Evolutionary conservation across 768 basidiomycete genomes (phyloP), one percentile per base, ranked within the genome.

Genomic region (Macrolepiota albuminosa): DNA sequence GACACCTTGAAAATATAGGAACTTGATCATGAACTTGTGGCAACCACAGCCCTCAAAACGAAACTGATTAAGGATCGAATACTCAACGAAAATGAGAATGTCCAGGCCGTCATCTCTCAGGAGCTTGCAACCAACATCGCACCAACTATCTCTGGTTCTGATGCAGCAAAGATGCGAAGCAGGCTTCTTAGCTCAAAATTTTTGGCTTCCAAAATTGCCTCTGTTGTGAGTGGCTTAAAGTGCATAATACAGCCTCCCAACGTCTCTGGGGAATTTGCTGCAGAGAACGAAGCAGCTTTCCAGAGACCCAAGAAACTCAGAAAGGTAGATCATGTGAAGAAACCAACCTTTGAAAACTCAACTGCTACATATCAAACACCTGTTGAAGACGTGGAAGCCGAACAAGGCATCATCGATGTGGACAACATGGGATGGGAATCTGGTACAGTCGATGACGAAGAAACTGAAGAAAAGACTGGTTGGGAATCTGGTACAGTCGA

Each of bases 111-210:
- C 10, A 65, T 89, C 21, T 68, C 69, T 2, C 68, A 73, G 37
- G 81, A 86, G 68, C 71, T 88, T 9, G 65, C 65, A 0, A 72
- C 71, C 57, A 54, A 75, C 9, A 60, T 79, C 43, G 56, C 70
- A 16, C 69, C 74, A 11, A 76, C 71, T 29, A 64, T 67, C 3
- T 66, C 78, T 18, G 80, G 81, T 26, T 78, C 82, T 24, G 68
- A 75, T 14, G 66, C 73, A 31, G 81, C 79, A 2, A 91, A 89
- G 72, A 81, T 88, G 0, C 86, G 89, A 65, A 85, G 80, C 61
- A 83, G 89, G 40, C 73, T 96, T 9, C 76, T 89, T 45, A 94
- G 91, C 67, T 88, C 88, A 4, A 93, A 90, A 69, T 70, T 78
- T n/a, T 74, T 94, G 11, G 85, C 91, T 1, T 73, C 77, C 2